phyloP scores from a whole-genome alignment of 441 rosid species.

The Erodium trifolium region DNA sequence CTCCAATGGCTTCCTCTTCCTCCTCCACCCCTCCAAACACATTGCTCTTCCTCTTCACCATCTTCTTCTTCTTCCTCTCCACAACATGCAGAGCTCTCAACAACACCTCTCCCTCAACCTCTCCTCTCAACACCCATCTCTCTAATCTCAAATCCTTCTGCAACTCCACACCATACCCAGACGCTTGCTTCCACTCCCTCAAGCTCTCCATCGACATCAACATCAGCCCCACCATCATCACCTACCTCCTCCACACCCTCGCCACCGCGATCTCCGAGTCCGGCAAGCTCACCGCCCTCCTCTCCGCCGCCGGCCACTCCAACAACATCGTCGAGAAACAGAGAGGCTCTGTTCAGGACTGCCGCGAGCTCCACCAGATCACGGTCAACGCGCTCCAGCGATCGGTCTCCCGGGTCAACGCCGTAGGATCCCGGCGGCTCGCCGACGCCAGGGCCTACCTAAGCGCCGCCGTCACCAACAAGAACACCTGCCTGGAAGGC shows the following conservation, averaged over 20 bases:
- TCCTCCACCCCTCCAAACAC: too few relatives aligned
- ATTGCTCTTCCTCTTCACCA: background rate
- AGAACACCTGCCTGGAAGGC: conserved; percentile 78
- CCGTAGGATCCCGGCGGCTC: conserved; percentile 31
- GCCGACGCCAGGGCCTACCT: conserved; percentile 56
- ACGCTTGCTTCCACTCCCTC: conserved; percentile 51
- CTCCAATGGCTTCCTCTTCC: too few relatives aligned
- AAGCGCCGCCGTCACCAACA: conserved; percentile 75
- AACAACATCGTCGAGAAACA: conserved; percentile 44
- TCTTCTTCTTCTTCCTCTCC: conserved; percentile 21
- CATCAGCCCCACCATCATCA: conserved; percentile 48
- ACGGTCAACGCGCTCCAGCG: conserved; percentile 39
- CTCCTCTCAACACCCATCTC: conserved; percentile 20
- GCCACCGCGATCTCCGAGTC: conserved; percentile 55
- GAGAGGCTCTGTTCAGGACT: conserved; percentile 65
- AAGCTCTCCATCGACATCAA: conserved; percentile 59
- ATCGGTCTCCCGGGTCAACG: conserved; percentile 37
- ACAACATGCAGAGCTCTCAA: conserved; percentile 18
- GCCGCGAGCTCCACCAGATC: conserved; percentile 66
- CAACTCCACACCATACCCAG: conserved; percentile 50
- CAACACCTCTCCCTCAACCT: conserved; percentile 4
- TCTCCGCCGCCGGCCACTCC: conserved; percentile 27
- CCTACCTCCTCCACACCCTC: conserved; percentile 51
- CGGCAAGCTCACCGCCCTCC: conserved; percentile 39
- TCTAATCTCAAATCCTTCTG: conserved; percentile 38